Percentiles rank a stretch among this genome's conserved stretches.
Conservation (phyloP, 768 basidiomycete species). For the Boletus tylopilopsis region DNA sequence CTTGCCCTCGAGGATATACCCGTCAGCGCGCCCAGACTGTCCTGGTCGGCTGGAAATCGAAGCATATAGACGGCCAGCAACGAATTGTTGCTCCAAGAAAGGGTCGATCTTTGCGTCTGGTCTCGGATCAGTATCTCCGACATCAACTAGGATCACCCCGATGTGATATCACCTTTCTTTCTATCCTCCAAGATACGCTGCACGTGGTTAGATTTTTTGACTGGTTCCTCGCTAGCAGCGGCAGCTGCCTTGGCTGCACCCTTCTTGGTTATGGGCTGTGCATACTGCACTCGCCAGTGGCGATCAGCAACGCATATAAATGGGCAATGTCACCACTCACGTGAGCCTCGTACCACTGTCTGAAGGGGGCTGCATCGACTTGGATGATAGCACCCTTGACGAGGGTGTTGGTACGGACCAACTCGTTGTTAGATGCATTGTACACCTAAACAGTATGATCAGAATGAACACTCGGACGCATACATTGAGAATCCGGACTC, state of each 20-base stretch:
- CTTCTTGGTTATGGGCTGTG: slow-evolving; percentile 90
- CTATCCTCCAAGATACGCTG: slow-evolving; percentile 84
- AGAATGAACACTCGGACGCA: slow-evolving; percentile 4
- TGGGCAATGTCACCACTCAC: slow-evolving; percentile 46
- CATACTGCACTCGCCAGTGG: slow-evolving; percentile 58
- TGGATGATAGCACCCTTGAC: slow-evolving; percentile 97
- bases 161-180: slow-evolving; percentile 69
- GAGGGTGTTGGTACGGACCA: slow-evolving; percentile 98
- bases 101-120: slow-evolving; percentile 88
- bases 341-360: slow-evolving; percentile 99
- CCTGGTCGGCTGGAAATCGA: slow-evolving; percentile 92
- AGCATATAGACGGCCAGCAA: slow-evolving; percentile 95
- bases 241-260: slow-evolving; percentile 55
- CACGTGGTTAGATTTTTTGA: slow-evolving; percentile 87
- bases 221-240: slow-evolving; percentile 47
- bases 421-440: slow-evolving; percentile 99
- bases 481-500: slow-evolving; percentile 35
- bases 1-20: slow-evolving; percentile 97
- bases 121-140: slow-evolving; percentile 13
- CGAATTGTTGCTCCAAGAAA: slow-evolving; percentile 85
- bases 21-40: slow-evolving; percentile 94
- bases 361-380: slow-evolving; percentile 97
- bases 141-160: background rate
- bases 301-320: slow-evolving; percentile 1
- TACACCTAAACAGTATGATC: slow-evolving; percentile 60